phyloP scores from a whole-genome alignment of 106 monocot genomes.

The Hemerocallis citrina region DNA sequence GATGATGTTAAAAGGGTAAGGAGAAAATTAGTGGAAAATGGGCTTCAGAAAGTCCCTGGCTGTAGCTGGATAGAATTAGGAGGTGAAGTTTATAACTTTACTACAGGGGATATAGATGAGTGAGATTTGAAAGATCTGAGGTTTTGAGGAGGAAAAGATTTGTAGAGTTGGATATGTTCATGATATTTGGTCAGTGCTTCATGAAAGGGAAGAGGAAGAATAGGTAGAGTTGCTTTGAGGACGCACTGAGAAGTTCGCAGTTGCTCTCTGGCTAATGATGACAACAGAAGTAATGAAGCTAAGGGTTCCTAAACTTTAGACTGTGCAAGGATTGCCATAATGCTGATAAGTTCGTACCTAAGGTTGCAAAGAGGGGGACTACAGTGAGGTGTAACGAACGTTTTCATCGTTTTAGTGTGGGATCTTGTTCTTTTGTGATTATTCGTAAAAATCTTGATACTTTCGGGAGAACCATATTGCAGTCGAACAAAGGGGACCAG shows the following conservation, averaged over 20 bases:
- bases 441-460: no score
- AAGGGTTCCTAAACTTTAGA: conserved; percentile 45
- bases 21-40: conserved; percentile 20
- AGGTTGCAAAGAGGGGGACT: conserved; percentile 33
- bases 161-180: conserved; percentile 39
- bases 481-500: no score
- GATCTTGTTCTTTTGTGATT: conserved; percentile 53
- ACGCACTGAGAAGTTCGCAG: conserved; percentile 58
- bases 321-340: conserved; percentile 59
- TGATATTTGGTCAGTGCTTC: conserved; percentile 35
- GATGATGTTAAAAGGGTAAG: conserved; percentile 58
- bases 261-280: conserved; percentile 42
- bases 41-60: conserved; percentile 50
- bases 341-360: conserved; percentile 37
- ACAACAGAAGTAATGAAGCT: conserved; percentile 11
- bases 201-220: conserved; percentile 44
- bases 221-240: conserved; percentile 36
- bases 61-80: conserved; percentile 62
- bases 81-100: conserved; percentile 32
- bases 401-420: conserved; percentile 51
- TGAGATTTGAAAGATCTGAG: conserved; percentile 25
- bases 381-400: conserved; percentile 51
- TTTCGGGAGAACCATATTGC: no score
- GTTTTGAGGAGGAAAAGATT: conserved; percentile 39
- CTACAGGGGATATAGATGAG: conserved; percentile 27